Conservation (phyloP, 495 filamentous ascomycete species). For the Antarctomyces pellizariae region DNA sequence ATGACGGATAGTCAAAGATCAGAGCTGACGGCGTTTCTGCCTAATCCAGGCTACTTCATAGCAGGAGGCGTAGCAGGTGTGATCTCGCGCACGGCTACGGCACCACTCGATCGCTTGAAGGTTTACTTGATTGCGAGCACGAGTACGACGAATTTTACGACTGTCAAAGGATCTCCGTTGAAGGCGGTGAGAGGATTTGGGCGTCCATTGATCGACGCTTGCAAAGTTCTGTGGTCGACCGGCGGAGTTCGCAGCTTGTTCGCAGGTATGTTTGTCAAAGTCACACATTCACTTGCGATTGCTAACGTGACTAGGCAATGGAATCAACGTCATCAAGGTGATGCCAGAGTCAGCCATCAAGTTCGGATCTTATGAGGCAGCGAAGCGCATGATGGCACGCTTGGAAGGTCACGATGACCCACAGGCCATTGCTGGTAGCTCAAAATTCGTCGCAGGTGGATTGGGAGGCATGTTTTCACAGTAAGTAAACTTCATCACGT, state of each 20-base stretch:
- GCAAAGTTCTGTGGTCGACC: slow-evolving; percentile 53
- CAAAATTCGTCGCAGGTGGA: slow-evolving; percentile 80
- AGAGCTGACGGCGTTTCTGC: slow-evolving; percentile 26
- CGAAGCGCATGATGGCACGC: slow-evolving; percentile 66
- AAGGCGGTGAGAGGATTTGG: slow-evolving; percentile 40
- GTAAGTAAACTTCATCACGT: slow-evolving; percentile 20
- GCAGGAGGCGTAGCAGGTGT: slow-evolving; percentile 84
- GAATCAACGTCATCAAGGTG: slow-evolving; percentile 88
- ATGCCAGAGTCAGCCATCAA: slow-evolving; percentile 96
- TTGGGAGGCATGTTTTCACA: slow-evolving; percentile 83
- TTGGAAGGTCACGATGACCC: slow-evolving; percentile 79
- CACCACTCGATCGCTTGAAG: slow-evolving; percentile 87
- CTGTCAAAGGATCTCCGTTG: slow-evolving; percentile 43
- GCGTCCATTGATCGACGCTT: slow-evolving; percentile 44
- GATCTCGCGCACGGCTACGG: slow-evolving; percentile 79
- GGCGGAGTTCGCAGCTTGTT: slow-evolving; percentile 87
- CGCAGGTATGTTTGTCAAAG: slow-evolving; percentile 40
- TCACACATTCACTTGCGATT: neutral
- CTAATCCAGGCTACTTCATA: slow-evolving; percentile 81
- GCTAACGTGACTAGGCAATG: slow-evolving; percentile 51
- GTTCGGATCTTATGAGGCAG: slow-evolving; percentile 90
- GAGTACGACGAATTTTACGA: slow-evolving; percentile 25
- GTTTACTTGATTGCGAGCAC: slow-evolving; percentile 94
- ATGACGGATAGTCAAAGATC: no score
- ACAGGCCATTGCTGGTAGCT: slow-evolving; percentile 49